phyloP scores from a whole-genome alignment of 495 filamentous ascomycete genomes.

The Xylaria telfairii region DNA sequence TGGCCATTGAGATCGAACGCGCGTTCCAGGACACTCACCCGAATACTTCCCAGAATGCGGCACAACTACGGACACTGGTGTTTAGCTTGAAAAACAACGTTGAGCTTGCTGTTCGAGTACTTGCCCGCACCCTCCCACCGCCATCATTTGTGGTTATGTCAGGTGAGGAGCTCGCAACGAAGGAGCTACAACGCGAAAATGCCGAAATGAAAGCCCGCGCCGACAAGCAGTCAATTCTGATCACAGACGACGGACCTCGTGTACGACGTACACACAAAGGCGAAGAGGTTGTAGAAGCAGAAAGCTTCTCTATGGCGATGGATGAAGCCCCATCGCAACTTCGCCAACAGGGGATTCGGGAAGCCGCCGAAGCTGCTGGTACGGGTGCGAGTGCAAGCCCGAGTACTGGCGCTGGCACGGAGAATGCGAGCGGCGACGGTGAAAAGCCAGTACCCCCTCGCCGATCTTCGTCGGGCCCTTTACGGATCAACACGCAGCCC shows the following conservation, averaged over 20 bases:
- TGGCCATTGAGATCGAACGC: slow-evolving; percentile 74
- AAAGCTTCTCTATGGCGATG: slow-evolving; percentile 39
- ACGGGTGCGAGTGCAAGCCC: slow-evolving; percentile 4
- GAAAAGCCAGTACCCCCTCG: slow-evolving; percentile 30
- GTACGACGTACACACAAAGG: slow-evolving; percentile 94
- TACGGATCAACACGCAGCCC: slow-evolving; percentile 55
- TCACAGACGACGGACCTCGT: slow-evolving; percentile 81
- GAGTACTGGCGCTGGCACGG: slow-evolving; percentile 17
- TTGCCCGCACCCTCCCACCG: slow-evolving; percentile 71
- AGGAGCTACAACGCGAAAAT: slow-evolving; percentile 81
- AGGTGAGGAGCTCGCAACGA: slow-evolving; percentile 85
- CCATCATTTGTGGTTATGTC: slow-evolving; percentile 81
- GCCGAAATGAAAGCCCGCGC: slow-evolving; percentile 72
- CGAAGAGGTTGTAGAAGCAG: slow-evolving; percentile 85
- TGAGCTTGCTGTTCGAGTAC: slow-evolving; percentile 75
- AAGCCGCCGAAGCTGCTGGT: slow-evolving; percentile 36
- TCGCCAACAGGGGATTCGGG: slow-evolving; percentile 46
- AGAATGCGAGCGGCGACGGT: slow-evolving; percentile 38
- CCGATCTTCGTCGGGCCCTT: slow-evolving; percentile 42
- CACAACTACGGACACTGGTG: slow-evolving; percentile 62
- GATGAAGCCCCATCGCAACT: slow-evolving; percentile 49
- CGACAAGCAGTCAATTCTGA: slow-evolving; percentile 86
- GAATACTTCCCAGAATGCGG: slow-evolving; percentile 47
- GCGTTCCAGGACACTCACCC: slow-evolving; percentile 55
- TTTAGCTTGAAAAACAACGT: slow-evolving; percentile 88